Evolutionary conservation across 2,329 filamentous ascomycete genomes (phyloP).

Genomic region (Monosporascus sp.): DNA sequence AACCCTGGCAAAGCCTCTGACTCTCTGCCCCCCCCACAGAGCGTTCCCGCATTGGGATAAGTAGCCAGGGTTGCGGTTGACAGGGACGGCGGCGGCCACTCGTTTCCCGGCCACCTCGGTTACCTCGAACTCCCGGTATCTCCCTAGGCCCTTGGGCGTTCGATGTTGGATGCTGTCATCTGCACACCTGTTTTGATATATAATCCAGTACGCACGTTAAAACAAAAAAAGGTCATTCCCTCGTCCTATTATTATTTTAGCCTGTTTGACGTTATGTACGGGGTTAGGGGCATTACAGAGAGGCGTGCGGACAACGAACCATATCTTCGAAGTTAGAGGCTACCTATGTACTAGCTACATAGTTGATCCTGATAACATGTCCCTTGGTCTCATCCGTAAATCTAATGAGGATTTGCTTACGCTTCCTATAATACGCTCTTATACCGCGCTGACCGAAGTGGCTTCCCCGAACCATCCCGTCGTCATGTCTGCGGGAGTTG

Average conservation of each 20-base stretch:
- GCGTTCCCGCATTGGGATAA: too few species aligned
- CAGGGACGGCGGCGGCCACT: too few species aligned
- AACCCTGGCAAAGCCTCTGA: background rate
- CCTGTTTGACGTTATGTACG: too few species aligned
- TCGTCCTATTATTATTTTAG: background rate
- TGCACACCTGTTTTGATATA: background rate
- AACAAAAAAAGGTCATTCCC: slow-evolving; percentile 2
- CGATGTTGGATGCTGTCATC: too few species aligned
- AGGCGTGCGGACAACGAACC: background rate
- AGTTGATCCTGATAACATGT: background rate
- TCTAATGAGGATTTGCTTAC: background rate
- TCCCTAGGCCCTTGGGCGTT: too few species aligned
- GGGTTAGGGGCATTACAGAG: too few species aligned
- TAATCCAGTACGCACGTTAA: too few species aligned
- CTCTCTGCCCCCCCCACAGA: background rate
- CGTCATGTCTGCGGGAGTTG: too few species aligned
- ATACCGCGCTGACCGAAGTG: too few species aligned
- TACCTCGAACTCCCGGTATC: background rate
- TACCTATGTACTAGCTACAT: background rate
- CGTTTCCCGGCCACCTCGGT: background rate
- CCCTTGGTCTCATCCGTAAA: background rate
- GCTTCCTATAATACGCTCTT: background rate
- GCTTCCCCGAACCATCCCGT: too few species aligned
- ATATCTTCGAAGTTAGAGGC: background rate
- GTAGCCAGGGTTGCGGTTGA: too few species aligned